Evolutionary conservation across 371 early-diverging fungal genomes (phyloP).

Genomic region (Mucor piriformis): DNA sequence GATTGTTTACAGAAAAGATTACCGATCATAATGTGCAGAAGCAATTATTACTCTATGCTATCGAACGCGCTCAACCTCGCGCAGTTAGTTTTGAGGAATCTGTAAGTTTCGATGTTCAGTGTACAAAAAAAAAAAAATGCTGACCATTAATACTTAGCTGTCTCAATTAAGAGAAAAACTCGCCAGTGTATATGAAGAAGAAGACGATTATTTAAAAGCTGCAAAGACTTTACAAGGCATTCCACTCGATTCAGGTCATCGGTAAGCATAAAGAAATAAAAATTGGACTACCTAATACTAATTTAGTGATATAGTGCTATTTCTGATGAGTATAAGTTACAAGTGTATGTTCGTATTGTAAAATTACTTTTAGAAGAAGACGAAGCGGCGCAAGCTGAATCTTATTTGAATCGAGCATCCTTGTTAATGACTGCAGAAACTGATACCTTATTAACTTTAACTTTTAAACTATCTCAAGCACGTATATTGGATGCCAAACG

Average conservation of each 20-base stretch:
- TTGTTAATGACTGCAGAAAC: conserved; percentile 63
- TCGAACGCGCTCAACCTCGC: conserved; percentile 65
- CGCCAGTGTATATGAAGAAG: conserved; percentile 71
- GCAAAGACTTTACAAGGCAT: conserved; percentile 82
- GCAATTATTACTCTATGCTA: conserved; percentile 56
- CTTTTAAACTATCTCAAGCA: conserved; percentile 81
- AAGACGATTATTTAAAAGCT: conserved; percentile 82
- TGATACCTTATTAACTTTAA: conserved; percentile 56
- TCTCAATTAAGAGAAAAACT: conserved; percentile 75
- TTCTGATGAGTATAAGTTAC: conserved; percentile 77
- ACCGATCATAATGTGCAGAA: conserved; percentile 50
- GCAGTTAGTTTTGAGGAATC: conserved; percentile 90
- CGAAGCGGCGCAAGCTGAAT: conserved; percentile 79
- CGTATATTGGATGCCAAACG: conserved; percentile 86
- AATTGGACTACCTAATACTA: not conserved
- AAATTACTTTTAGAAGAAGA: conserved; percentile 85
- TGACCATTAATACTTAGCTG: conserved; percentile 47
- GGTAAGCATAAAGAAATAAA: conserved; percentile 42
- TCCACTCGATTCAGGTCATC: conserved; percentile 85
- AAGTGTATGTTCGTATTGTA: conserved; percentile 83
- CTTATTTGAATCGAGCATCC: conserved; percentile 82
- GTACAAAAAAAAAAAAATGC: not conserved
- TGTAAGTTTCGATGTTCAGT: conserved; percentile 59
- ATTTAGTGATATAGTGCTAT: conserved; percentile 50
- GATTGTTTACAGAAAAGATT: conserved; percentile 37